Percentiles rank a stretch among this genome's conserved stretches.
Conservation (phyloP, 495 filamentous ascomycete species). For the Aspergillus mulundensis region DNA sequence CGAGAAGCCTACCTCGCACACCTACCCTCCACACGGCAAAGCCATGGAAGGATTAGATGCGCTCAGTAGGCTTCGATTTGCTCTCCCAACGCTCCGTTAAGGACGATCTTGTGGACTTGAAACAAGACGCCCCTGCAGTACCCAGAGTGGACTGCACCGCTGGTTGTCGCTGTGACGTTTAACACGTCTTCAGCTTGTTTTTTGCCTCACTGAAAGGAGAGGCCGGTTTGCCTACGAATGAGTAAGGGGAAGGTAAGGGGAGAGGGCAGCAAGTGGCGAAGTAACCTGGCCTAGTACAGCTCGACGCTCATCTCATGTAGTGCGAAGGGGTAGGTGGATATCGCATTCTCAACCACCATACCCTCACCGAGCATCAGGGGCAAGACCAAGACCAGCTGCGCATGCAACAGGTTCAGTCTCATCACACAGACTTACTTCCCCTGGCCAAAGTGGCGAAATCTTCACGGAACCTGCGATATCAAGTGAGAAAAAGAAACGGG, state of each 20-base stretch:
- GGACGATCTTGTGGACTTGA: conserved; percentile 46
- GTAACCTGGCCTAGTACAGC: not conserved
- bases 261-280: not conserved
- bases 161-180: conserved; percentile 34
- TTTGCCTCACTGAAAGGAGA: not conserved
- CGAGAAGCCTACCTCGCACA: conserved; percentile 33
- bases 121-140: conserved; percentile 59
- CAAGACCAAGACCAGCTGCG: not conserved
- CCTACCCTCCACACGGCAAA: conserved; percentile 16
- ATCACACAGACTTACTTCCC: not conserved
- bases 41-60: conserved; percentile 24
- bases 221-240: not conserved
- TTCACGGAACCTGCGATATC: conserved; percentile 7
- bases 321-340: not conserved
- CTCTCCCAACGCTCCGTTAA: conserved; percentile 80
- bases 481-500: conserved; percentile 5
- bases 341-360: not conserved
- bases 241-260: not conserved
- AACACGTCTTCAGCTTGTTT: not conserved
- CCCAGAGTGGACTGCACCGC: conserved; percentile 64
- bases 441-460: not conserved
- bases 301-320: not conserved
- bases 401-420: not conserved
- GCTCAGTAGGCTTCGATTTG: conserved; percentile 27
- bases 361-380: not conserved